Conservation (phyloP, 345 rosid genomes). For the Eucalyptus polyanthemos region DNA sequence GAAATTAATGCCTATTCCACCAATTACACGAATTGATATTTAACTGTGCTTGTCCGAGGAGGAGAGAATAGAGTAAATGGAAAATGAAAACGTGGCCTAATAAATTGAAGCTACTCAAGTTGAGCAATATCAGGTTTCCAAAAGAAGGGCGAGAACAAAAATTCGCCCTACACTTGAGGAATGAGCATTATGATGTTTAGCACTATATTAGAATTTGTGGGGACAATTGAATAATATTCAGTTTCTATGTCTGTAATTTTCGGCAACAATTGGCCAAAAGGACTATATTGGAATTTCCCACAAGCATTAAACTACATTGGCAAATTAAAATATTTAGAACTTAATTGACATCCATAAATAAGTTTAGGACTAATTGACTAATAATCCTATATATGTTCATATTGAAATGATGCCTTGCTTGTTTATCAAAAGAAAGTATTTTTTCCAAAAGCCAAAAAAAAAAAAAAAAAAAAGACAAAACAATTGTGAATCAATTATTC, state of each 20-base stretch:
- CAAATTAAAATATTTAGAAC: too few relatives aligned
- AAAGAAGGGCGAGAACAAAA: neutral
- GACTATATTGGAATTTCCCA: too few relatives aligned
- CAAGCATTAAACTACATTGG: too few relatives aligned
- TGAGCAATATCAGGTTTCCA: neutral
- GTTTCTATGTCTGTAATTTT: rapidly evolving
- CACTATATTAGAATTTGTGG: neutral
- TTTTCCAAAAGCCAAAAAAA: too few relatives aligned
- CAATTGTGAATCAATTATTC: too few relatives aligned
- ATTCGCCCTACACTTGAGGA: neutral
- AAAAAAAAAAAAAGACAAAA: too few relatives aligned
- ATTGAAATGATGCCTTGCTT: too few relatives aligned
- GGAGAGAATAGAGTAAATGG: neutral
- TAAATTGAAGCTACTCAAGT: neutral
- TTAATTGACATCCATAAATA: too few relatives aligned
- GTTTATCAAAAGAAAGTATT: too few relatives aligned
- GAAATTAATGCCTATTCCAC: neutral
- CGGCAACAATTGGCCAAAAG: rapidly evolving
- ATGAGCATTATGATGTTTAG: neutral
- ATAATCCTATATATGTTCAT: too few relatives aligned
- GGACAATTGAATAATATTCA: too few relatives aligned
- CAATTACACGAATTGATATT: neutral
- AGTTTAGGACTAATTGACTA: too few relatives aligned
- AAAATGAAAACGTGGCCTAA: neutral
- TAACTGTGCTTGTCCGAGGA: neutral